A percentile compares a stretch with the other conserved stretches of the same genome.
These are phyloP conservation scores for Colletotrichum scovillei DNA, from an alignment of 2,329 filamentous ascomycete species.

Conservation along the genomic window DNA sequence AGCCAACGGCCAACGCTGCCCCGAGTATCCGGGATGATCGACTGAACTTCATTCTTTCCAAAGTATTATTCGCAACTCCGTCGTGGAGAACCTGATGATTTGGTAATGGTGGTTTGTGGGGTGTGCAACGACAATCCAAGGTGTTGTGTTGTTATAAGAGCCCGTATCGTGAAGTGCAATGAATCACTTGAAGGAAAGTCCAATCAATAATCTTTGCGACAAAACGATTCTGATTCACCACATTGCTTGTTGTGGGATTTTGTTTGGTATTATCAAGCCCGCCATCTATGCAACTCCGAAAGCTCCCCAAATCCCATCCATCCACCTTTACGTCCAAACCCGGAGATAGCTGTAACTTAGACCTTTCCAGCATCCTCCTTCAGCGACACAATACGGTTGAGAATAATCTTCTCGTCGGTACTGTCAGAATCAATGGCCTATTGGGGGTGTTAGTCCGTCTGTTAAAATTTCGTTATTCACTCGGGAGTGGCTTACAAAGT, in stretches of 20 bases:
- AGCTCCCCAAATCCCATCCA: not conserved
- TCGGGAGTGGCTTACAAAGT: conserved; percentile 68
- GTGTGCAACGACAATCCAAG: not conserved
- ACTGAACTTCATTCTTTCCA: not conserved
- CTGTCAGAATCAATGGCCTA: conserved; percentile 82
- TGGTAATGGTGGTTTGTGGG: no score
- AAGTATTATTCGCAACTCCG: fast-evolving
- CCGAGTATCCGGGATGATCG: not conserved
- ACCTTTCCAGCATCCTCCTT: conserved; percentile 86
- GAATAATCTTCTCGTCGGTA: conserved; percentile 80
- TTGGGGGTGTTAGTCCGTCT: not conserved
- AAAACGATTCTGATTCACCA: conserved; percentile 12
- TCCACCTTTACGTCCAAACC: not conserved
- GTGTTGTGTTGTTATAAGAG: not conserved
- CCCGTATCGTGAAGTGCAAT: not conserved
- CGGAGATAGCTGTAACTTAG: not conserved
- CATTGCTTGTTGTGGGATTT: conserved; percentile 8
- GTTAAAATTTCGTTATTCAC: no score
- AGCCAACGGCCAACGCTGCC: not conserved
- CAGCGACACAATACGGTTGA: conserved; percentile 92
- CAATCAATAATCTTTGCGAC: not conserved
- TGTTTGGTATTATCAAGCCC: conserved; percentile 27
- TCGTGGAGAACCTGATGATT: not conserved
- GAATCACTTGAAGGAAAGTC: not conserved
- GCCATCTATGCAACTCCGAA: conserved; percentile 33